phyloP scores from a whole-genome alignment of 108 stramenopile genomes.

The Nitzschia sp. region DNA sequence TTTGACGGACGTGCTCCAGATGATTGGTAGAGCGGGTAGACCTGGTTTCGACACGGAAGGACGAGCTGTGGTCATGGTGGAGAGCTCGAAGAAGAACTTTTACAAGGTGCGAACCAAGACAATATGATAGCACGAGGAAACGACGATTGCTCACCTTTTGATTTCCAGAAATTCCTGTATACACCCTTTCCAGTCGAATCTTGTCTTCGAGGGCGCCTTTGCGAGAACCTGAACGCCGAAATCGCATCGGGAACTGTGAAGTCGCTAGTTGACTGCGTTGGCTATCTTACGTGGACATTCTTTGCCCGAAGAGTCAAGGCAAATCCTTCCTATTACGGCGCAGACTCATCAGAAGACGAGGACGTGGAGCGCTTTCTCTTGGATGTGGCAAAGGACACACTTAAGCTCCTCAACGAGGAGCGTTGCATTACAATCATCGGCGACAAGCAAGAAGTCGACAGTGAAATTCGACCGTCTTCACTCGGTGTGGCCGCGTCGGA shows the following conservation, averaged over 20 bases:
- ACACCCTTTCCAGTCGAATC: slow-evolving; percentile 99
- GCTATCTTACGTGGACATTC: slow-evolving; percentile 97
- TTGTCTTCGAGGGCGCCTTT: slow-evolving; percentile 76
- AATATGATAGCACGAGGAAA: not conserved
- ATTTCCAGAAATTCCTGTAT: slow-evolving; percentile 88
- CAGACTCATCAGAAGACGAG: slow-evolving; percentile 52
- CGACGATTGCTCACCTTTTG: not conserved
- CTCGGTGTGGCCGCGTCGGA: slow-evolving; percentile 86
- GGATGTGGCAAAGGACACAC: slow-evolving; percentile 53
- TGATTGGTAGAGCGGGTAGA: slow-evolving; percentile 96
- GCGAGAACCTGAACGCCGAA: slow-evolving; percentile 97
- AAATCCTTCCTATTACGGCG: slow-evolving; percentile 97
- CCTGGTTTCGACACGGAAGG: slow-evolving; percentile 96
- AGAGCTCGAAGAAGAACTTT: slow-evolving; percentile 96
- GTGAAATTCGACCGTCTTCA: slow-evolving; percentile 51
- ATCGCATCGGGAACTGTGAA: slow-evolving; percentile 86
- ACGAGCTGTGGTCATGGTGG: slow-evolving; percentile 93
- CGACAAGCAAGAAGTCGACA: slow-evolving; percentile 39
- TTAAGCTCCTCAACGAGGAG: slow-evolving; percentile 69
- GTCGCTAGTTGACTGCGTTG: slow-evolving; percentile 77
- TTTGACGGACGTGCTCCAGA: slow-evolving; percentile 98
- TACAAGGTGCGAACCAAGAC: slow-evolving; percentile 79
- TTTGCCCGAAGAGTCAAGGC: slow-evolving; percentile 88
- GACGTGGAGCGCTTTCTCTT: slow-evolving; percentile 74
- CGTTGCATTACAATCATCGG: slow-evolving; percentile 75